Evolutionary conservation across 768 basidiomycete genomes (phyloP).

Genomic region (Boletus barrowsii): DNA sequence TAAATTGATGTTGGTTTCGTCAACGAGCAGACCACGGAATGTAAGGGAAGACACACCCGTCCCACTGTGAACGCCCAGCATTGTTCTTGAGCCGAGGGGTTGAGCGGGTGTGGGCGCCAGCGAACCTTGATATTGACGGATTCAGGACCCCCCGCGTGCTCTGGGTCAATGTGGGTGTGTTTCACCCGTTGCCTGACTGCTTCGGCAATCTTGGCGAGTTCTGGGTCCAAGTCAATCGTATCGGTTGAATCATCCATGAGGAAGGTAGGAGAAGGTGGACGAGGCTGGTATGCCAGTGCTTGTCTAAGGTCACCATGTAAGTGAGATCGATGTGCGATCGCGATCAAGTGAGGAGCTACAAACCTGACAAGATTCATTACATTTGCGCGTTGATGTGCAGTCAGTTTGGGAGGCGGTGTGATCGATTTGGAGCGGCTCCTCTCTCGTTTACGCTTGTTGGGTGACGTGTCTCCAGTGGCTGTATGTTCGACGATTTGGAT

Average conservation of each 20-base stretch:
- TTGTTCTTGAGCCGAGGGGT: conserved; percentile 37
- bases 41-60: conserved; percentile 41
- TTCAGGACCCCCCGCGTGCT: conserved; percentile 33
- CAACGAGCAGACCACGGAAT: not conserved
- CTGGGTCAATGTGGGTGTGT: conserved; percentile 21
- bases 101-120: conserved; percentile 66
- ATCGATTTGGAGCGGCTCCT: conserved; percentile 69
- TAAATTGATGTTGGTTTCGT: conserved; percentile 24
- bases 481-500: conserved; percentile 40
- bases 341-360: conserved; percentile 8
- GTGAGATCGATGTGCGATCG: not conserved
- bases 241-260: conserved; percentile 46
- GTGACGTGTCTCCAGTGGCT: conserved; percentile 16
- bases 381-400: conserved; percentile 49
- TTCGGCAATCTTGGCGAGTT: conserved; percentile 56
- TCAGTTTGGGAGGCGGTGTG: conserved; percentile 69
- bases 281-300: conserved; percentile 41
- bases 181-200: conserved; percentile 32
- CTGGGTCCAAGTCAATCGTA: conserved; percentile 53
- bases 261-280: conserved; percentile 47
- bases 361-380: conserved; percentile 64
- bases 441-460: conserved; percentile 43
- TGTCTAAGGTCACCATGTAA: conserved; percentile 35
- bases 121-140: conserved; percentile 51
- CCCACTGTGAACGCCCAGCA: conserved; percentile 55